Evolutionary conservation across 192 early-diverging fungal genomes (phyloP).

Genomic region (Martensiomyces pterosporus): DNA sequence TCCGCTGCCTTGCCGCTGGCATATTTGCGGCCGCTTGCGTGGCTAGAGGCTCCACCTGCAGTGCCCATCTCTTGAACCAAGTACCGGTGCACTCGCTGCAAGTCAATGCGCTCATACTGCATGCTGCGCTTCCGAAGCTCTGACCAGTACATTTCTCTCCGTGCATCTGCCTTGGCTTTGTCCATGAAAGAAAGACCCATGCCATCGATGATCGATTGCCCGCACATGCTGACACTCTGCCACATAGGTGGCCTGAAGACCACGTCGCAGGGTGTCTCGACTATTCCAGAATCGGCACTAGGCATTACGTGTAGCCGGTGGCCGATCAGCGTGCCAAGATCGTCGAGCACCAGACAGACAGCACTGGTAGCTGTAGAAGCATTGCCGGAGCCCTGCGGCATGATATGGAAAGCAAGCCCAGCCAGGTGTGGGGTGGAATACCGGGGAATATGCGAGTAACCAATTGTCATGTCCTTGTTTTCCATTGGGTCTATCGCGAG

Average conservation of each 20-base stretch:
- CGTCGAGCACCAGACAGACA: background rate
- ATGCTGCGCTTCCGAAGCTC: conserved; percentile 21
- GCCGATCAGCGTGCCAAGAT: conserved; percentile 2
- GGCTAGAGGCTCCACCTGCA: too few species aligned
- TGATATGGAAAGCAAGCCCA: conserved; percentile 11
- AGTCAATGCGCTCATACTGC: conserved; percentile 22
- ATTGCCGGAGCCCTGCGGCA: background rate
- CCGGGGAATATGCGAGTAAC: conserved; percentile 9
- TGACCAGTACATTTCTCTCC: conserved; percentile 15
- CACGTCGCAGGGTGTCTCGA: background rate
- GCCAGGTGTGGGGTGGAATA: conserved; percentile 16
- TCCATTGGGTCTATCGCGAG: conserved; percentile 2
- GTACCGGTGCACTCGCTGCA: conserved; percentile 10
- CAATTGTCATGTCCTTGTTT: conserved; percentile 11
- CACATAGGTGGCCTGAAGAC: background rate
- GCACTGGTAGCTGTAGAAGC: background rate
- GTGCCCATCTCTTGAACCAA: too few species aligned
- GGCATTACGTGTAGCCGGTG: too few species aligned
- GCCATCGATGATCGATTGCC: conserved; percentile 16
- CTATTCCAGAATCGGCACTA: too few species aligned
- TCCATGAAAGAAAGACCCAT: conserved; percentile 10
- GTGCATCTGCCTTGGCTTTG: conserved; percentile 1
- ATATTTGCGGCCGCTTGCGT: too few species aligned
- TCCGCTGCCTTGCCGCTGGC: too few species aligned
- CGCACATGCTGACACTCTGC: background rate